These are phyloP conservation scores for Solanum ossicruentum DNA, from an alignment of 257 asterid species.

Conservation along the genomic window DNA sequence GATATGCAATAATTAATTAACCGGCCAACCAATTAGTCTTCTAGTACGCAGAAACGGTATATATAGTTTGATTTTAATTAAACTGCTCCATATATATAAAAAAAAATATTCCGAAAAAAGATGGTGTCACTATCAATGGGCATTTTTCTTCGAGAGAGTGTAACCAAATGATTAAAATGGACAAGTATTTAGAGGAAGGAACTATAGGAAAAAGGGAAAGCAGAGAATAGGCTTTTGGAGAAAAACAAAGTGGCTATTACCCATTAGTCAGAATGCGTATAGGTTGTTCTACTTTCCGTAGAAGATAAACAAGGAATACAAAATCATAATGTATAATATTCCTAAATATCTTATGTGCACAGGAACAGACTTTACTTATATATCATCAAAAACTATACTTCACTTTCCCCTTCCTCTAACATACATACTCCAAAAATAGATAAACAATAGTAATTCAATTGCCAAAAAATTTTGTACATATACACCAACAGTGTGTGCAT, in stretches of 20 bases:
- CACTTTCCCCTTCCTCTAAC: neutral
- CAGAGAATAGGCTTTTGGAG: constrained; percentile 10
- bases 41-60: neutral
- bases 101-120: neutral
- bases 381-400: neutral
- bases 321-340: neutral
- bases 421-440: neutral
- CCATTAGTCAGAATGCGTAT: constrained; percentile 2
- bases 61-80: neutral
- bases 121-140: neutral
- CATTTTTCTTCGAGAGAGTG: neutral
- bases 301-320: constrained; percentile 22
- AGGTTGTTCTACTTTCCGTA: constrained; percentile 26
- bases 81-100: neutral
- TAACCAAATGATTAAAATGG: constrained; percentile 16
- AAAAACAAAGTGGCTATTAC: constrained; percentile 16
- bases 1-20: neutral
- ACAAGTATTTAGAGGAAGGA: constrained; percentile 27
- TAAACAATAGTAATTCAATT: neutral
- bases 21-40: neutral
- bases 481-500: neutral
- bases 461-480: neutral
- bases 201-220: neutral
- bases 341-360: neutral
- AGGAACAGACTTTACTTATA: neutral